Base-by-base conservation (phyloP, 2,329 filamentous ascomycete genomes). In the Leptographium radiaticola region DNA sequence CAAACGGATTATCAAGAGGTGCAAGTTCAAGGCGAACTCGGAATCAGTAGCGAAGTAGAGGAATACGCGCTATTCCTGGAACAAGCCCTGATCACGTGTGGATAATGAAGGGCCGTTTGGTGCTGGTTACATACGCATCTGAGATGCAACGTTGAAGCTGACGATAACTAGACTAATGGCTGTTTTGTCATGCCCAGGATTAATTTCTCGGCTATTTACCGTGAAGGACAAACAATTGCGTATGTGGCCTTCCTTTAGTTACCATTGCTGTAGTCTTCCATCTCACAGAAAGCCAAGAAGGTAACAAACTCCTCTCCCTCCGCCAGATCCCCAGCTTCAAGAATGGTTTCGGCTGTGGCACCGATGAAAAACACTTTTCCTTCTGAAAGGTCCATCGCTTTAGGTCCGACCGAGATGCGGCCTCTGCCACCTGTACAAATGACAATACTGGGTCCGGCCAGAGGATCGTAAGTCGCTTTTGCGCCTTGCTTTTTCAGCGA, bases 211-310 rank as follows among this genome's bases (percentile, higher is more conserved):
- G 25, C 25, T 25, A 25, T 25, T 25, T 25, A 25, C 25, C 25
- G 25, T 25, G 25, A 25, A 25, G 25, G 25, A 25, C 25, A 25
- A 25, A 25, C 25, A 5, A 25, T 5, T 25, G 25, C 25, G 5
- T 25, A 25, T n/a, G n/a, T n/a, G n/a, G n/a, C n/a, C 25, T 25
- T 40, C 16, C 39, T 18, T 40, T 40, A 40, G 39, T 25, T 25
- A 25, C 65, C 67, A 43, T 71, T 71, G 56, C 65, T 68, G 46
- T 69, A 67, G 10, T 75, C 69, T 40, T 82, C 79, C 57, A 95
- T 75, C 72, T 96, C 90, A 64, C 89, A 95, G 67, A 95, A 96
- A 0, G 91, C 93, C 72, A 90, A 93, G 74, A 94, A 98, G 0
- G 86, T 90, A 31, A 86, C 85, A 60, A 97, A 85, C 53, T 85